Evolutionary conservation across 1,284 basidiomycete genomes (phyloP).

Genomic region (Papiliotrema terrestris): DNA sequence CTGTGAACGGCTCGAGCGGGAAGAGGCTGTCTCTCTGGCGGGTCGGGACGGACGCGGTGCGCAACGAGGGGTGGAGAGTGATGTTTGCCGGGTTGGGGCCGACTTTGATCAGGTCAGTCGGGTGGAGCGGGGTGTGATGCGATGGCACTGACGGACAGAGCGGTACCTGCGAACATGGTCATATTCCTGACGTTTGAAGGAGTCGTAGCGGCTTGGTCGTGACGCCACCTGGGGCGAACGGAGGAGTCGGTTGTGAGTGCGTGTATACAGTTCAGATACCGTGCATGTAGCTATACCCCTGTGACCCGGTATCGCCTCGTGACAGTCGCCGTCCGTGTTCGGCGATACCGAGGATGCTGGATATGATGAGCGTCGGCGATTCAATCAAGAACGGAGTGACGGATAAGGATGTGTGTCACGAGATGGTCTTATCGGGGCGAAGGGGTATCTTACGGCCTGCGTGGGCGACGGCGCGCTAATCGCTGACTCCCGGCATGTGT

Average conservation of each 20-base stretch:
- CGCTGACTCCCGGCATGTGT: too few species aligned
- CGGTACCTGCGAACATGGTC: slow-evolving; percentile 5
- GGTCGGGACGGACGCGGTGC: slow-evolving; percentile 56
- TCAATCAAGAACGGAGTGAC: too few species aligned
- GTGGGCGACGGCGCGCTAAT: too few species aligned
- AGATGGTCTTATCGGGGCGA: too few species aligned
- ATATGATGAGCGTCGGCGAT: too few species aligned
- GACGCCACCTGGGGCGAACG: neutral
- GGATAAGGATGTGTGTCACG: too few species aligned
- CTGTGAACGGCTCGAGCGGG: slow-evolving; percentile 1
- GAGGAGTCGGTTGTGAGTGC: neutral
- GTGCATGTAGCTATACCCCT: neutral
- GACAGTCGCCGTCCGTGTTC: too few species aligned
- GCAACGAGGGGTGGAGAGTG: slow-evolving; percentile 61
- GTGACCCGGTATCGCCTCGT: neutral
- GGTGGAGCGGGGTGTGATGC: neutral
- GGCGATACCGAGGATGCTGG: too few species aligned
- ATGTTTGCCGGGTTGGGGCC: slow-evolving; percentile 73
- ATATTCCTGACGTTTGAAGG: slow-evolving; percentile 8
- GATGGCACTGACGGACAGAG: slow-evolving; percentile 1
- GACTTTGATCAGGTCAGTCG: slow-evolving; percentile 66
- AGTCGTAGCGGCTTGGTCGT: neutral
- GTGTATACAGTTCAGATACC: neutral
- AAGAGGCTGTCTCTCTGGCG: slow-evolving; percentile 10
- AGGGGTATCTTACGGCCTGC: too few species aligned